Conservation (phyloP, 225 moss, liverwort and hornwort species). For the Marchantia paleacea region DNA sequence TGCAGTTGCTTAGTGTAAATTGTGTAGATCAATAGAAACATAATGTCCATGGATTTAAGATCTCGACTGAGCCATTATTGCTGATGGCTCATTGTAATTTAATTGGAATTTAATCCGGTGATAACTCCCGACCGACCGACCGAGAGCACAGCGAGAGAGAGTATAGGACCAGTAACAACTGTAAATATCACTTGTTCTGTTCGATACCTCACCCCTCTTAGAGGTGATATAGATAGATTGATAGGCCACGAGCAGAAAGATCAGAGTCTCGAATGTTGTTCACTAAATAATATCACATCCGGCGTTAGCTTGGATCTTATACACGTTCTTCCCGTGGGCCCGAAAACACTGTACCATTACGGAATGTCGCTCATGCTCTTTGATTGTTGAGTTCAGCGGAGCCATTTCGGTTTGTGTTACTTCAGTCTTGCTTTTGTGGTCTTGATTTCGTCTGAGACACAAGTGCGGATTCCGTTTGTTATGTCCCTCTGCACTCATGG, state of each 20-base stretch:
- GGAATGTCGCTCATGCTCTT: too few species aligned
- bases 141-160: not conserved
- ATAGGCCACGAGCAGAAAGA: not conserved
- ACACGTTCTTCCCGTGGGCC: not conserved
- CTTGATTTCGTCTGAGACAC: too few species aligned
- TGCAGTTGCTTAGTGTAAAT: constrained; percentile 2
- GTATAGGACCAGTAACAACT: constrained; percentile 1
- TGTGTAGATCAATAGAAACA: not conserved
- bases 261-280: not conserved
- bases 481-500: too few species aligned
- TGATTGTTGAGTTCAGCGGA: too few species aligned
- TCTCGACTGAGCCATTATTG: not conserved
- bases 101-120: constrained; percentile 11
- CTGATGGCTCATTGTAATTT: constrained; percentile 6
- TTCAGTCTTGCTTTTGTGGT: too few species aligned
- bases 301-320: not conserved
- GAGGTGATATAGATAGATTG: not conserved
- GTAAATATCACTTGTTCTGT: constrained; percentile 3
- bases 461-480: too few species aligned
- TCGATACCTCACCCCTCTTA: not conserved
- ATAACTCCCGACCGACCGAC: not conserved
- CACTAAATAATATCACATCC: not conserved
- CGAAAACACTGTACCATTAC: too few species aligned
- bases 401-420: too few species aligned
- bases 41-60: not conserved